Base-by-base conservation (phyloP, 2,329 filamentous ascomycete species). In the Rutstroemia sp. region DNA sequence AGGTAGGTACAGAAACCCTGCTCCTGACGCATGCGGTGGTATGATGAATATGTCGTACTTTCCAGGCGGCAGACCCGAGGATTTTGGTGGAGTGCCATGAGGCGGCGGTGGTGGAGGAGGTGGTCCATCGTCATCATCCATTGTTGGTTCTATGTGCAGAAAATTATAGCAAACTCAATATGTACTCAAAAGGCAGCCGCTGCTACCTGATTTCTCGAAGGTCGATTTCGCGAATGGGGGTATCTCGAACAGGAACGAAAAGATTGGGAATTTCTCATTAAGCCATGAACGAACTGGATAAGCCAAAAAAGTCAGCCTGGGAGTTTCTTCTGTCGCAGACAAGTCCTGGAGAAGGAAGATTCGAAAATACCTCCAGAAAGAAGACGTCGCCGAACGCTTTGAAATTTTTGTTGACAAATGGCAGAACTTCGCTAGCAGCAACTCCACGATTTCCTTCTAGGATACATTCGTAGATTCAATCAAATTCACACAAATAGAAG, bases 21-120 rank as follows among this genome's bases (percentile, higher is more conserved):
- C 83, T 53, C 92, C 92, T 6, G 92, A 81, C 10, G 91, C 92
- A 71, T 96, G 91, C 48, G 92, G 89, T 7, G 92, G 92, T 67
- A 97, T 92, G 70, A 96, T 87, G 75, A 96, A 96, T 69, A 97
- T 95, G 75, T 97, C 92, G 73, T 96, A 97, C 70, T 94, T 95
- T 55, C 92, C 92, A 1, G 88, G 80, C 2, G 92, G 92, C 48
- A 96, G 76, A 56, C 88, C 87, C 25, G 77, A 76, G 19, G 81
- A 82, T 70, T 86, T 86, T 50, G 89, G 88, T 63, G 84, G 86
- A 68, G 84, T 79, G 72, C 91, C 90, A 74, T 96, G 91, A 61
- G 89, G 90, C 69, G 91, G 91, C 63, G 88, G 89, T 62, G 91
- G 91, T 60, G 84, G 83, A 34, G 87, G 87, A 42, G 54, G 49